A percentile compares a stretch with the other conserved stretches of the same genome.
These are phyloP conservation scores for Boletus vermiculosoides DNA, from an alignment of 768 basidiomycete genomes.

Conservation along the genomic window DNA sequence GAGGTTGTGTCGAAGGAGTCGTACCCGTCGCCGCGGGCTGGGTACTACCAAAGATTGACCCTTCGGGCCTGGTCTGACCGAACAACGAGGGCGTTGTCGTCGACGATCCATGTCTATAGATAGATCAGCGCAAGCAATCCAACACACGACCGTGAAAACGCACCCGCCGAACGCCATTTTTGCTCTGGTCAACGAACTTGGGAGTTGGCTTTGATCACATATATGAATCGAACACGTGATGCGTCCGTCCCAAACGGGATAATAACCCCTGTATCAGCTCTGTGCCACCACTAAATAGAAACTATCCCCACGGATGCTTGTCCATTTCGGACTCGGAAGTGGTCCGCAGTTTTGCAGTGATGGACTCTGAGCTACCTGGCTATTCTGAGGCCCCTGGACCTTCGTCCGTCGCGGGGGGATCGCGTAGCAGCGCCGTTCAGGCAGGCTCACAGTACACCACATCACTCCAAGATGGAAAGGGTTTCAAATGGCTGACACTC, in stretches of 20 bases:
- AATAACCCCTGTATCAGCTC: slow-evolving; percentile 14
- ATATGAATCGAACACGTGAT: slow-evolving; percentile 12
- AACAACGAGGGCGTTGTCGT: slow-evolving; percentile 38
- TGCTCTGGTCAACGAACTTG: background rate
- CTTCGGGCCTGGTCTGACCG: slow-evolving; percentile 33
- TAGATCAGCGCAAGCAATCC: slow-evolving; percentile 5
- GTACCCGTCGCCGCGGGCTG: slow-evolving; percentile 26
- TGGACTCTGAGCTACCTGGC: slow-evolving; percentile 16
- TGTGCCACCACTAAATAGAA: background rate
- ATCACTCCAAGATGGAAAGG: slow-evolving; percentile 42
- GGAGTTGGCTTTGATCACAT: background rate
- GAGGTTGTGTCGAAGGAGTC: slow-evolving; percentile 16
- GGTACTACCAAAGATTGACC: slow-evolving; percentile 40
- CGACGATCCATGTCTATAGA: slow-evolving; percentile 38
- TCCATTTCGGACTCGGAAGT: background rate
- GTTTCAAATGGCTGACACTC: slow-evolving; percentile 47
- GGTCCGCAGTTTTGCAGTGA: background rate
- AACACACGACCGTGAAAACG: background rate
- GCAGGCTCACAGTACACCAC: slow-evolving; percentile 36
- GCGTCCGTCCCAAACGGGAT: background rate
- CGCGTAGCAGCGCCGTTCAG: background rate
- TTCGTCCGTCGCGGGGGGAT: background rate
- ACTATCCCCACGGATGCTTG: background rate
- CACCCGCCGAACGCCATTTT: slow-evolving; percentile 26
- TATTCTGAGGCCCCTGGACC: slow-evolving; percentile 13